Conservation (phyloP, 805 yeast genomes). For the Candida boleticola region DNA sequence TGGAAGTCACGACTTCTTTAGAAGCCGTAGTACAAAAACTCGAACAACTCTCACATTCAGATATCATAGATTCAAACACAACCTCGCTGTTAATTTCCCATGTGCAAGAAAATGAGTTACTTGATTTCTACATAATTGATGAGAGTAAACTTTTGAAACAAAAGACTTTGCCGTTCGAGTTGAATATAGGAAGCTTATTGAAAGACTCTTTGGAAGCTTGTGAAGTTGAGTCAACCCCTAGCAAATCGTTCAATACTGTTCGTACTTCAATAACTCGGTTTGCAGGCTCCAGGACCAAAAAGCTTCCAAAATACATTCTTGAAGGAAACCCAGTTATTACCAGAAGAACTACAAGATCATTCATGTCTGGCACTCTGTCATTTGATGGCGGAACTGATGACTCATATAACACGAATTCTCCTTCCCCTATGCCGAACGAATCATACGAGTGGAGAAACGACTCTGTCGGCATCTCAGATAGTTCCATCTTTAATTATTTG, state of each 20-base stretch:
- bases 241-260: background rate
- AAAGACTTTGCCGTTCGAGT: constrained; percentile 36
- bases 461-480: constrained; percentile 31
- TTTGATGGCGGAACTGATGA: constrained; percentile 3
- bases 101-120: constrained; percentile 30
- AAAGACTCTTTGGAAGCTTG: background rate
- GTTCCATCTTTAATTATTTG: constrained; percentile 27
- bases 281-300: constrained; percentile 34
- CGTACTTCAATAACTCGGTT: constrained; percentile 14
- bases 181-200: constrained; percentile 23
- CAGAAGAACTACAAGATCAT: constrained; percentile 18
- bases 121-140: constrained; percentile 31
- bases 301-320: constrained; percentile 26
- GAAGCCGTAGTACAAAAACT: constrained; percentile 5
- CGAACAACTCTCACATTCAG: constrained; percentile 28
- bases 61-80: constrained; percentile 24
- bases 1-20: background rate
- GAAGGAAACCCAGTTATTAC: constrained; percentile 15
- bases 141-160: constrained; percentile 28
- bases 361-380: constrained; percentile 6
- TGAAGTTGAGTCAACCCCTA: background rate
- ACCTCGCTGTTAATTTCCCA: constrained; percentile 26
- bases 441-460: constrained; percentile 15
- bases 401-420: background rate
- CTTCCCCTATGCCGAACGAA: constrained; percentile 1